Evolutionary conservation across 1,284 basidiomycete species (phyloP), one percentile per base, ranked within the genome.

Genomic region (Blastosporella zonata): DNA sequence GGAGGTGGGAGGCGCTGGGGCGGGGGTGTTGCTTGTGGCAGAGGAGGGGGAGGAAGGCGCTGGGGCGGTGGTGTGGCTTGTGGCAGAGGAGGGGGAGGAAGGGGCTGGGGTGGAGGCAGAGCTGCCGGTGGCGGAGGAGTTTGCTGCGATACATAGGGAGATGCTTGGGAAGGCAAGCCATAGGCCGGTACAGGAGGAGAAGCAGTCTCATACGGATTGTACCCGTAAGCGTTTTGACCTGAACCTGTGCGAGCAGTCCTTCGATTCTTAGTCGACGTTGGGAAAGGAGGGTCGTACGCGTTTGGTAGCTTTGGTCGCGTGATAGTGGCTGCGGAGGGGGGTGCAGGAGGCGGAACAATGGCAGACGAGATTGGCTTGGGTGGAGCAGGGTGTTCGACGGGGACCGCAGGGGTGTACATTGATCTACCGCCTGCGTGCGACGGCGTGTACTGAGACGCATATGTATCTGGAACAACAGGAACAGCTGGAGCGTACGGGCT

Each of bases 221-320:
- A 60, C 31, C 54, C 59, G 40, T 53, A 55, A 39, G 50, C 6
- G 33, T 52, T 47, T 37, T 54, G 52, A 27, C 47, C 55, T 27
- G 55, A 48, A 33, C 45, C 46, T 20, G 59, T 59, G 17, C 65
- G 55, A 22, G 57, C 58, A 13, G 60, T 61, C 46, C 73, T 72
- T 42, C 73, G 72, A 22, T 67, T 65, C 59, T 76, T 80, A 15
- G 73, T 69, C 4, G 77, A 69, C 13, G 80, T 71, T 17, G 80
- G 82, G 47, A 91, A 76, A 21, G 88, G 88, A 12, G 88, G 88
- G 55, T 91, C 88, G 57, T 90, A 91, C 1, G 89, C 88, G 58
- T 90, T 87, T 17, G 70, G 73, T 17, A 79, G 68, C 63, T 82
- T 85, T 13, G 86, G 84, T 46, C 87, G 68, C 65, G 62, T 78